Evolutionary conservation across 2,329 filamentous ascomycete genomes (phyloP).

Genomic region (Apiospora saccharicola): DNA sequence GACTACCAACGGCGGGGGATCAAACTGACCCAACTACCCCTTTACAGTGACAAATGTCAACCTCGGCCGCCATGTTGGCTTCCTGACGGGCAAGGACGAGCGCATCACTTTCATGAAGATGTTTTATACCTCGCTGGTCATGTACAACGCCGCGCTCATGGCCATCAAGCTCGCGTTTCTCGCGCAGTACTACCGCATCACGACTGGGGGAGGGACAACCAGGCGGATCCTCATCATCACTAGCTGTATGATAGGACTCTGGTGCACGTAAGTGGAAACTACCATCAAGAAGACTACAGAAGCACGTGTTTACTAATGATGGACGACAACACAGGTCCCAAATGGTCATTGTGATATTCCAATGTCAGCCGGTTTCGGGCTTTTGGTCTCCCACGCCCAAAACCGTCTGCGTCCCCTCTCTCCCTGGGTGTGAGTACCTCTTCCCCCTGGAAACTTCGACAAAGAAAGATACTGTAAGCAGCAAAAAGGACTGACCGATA

Average conservation of each 20-base stretch:
- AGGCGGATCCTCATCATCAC: conserved; percentile 33
- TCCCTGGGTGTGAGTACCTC: conserved; percentile 42
- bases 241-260: conserved; percentile 35
- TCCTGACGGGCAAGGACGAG: conserved; percentile 1
- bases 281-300: no score
- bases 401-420: conserved; percentile 43
- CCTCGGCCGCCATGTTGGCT: conserved; percentile 24
- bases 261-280: neutral
- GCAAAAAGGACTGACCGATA: neutral
- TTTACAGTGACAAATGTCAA: conserved; percentile 13
- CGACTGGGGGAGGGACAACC: conserved; percentile 42
- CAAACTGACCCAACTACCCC: neutral
- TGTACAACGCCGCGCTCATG: conserved; percentile 47
- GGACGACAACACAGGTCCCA: conserved; percentile 33
- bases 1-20: neutral
- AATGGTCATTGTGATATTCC: conserved; percentile 45
- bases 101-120: conserved; percentile 22
- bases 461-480: no score
- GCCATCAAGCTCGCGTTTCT: conserved; percentile 48
- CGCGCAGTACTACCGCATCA: conserved; percentile 48
- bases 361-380: conserved; percentile 44
- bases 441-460: neutral
- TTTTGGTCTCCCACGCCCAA: conserved; percentile 43
- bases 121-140: conserved; percentile 48
- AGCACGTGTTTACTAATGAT: neutral